phyloP scores from a whole-genome alignment of 768 basidiomycete species.

The Daedaleopsis sinensis region DNA sequence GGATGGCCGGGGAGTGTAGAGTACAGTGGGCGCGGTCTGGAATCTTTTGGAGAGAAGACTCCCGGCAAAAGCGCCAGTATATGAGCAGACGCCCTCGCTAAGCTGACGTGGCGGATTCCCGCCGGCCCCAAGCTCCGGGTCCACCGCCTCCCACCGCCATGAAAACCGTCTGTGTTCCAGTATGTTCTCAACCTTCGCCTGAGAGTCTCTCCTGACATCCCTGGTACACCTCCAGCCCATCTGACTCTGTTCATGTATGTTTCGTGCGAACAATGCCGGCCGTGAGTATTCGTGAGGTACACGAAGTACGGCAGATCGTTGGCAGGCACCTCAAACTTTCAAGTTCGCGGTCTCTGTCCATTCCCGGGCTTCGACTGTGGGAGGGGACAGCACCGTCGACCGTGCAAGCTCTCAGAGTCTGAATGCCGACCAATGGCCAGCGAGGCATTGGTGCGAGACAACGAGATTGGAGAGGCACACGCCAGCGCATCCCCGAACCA shows the following conservation, averaged over 20 bases:
- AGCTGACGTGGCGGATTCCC: conserved; percentile 24
- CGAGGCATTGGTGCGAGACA: background rate
- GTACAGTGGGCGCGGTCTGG: conserved; percentile 4
- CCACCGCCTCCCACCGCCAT: conserved; percentile 15
- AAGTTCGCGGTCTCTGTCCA: too few relatives aligned
- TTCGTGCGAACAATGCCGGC: background rate
- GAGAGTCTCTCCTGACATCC: background rate
- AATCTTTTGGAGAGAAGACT: conserved; percentile 9
- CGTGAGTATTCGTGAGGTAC: too few relatives aligned
- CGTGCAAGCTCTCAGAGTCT: background rate
- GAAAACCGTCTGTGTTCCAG: conserved; percentile 8
- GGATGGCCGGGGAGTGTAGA: background rate
- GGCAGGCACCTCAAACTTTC: too few relatives aligned
- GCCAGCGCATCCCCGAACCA: background rate
- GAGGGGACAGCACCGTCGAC: too few relatives aligned
- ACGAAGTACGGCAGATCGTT: too few relatives aligned
- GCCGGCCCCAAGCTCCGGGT: background rate
- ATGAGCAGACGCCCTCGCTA: conserved; percentile 11
- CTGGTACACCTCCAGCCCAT: background rate
- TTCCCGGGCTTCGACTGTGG: too few relatives aligned
- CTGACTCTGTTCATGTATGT: background rate
- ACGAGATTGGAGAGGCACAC: background rate
- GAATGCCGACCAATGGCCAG: background rate
- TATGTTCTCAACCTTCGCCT: background rate
- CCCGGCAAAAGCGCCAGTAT: conserved; percentile 20